Conservation (phyloP, 257 asterid species). For the Plectranthus barbatus region DNA sequence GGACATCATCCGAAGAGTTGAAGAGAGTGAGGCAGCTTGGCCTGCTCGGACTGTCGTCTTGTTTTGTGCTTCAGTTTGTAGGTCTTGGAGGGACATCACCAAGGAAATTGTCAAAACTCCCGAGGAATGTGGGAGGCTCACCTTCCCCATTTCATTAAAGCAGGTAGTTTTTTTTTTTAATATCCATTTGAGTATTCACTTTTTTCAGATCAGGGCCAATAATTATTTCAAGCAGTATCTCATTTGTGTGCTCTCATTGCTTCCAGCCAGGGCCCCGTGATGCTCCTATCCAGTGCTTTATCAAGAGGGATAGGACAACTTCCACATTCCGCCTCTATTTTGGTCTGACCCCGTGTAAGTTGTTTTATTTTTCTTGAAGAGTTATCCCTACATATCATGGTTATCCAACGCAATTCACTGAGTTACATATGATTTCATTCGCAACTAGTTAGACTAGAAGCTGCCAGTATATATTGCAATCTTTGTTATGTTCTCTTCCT, state of each 20-base stretch:
- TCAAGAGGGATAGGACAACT: slow-evolving; percentile 68
- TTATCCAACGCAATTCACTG: not conserved
- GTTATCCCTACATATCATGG: not conserved
- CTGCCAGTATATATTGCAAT: not conserved
- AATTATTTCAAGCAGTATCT: not conserved
- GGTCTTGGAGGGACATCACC: slow-evolving; percentile 82
- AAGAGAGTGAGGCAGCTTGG: slow-evolving; percentile 86
- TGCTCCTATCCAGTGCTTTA: slow-evolving; percentile 79
- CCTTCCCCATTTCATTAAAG: slow-evolving; percentile 81
- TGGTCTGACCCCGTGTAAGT: slow-evolving; percentile 88
- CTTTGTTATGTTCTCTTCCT: not conserved
- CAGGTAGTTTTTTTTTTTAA: slow-evolving; percentile 38
- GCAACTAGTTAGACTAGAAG: too few relatives aligned
- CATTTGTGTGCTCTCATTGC: not conserved
- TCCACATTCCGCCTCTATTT: slow-evolving; percentile 62
- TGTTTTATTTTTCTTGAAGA: not conserved
- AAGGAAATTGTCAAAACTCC: slow-evolving; percentile 90
- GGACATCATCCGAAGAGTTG: slow-evolving; percentile 74
- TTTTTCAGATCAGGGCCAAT: not conserved
- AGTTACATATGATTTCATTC: not conserved
- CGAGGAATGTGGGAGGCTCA: slow-evolving; percentile 84
- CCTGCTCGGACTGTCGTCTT: slow-evolving; percentile 75
- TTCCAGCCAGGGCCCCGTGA: slow-evolving; percentile 88
- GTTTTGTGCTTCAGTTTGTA: slow-evolving; percentile 85
- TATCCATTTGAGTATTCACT: not conserved